Base-by-base conservation (phyloP, 1,284 basidiomycete genomes). In the Cryptococcus sp. region DNA sequence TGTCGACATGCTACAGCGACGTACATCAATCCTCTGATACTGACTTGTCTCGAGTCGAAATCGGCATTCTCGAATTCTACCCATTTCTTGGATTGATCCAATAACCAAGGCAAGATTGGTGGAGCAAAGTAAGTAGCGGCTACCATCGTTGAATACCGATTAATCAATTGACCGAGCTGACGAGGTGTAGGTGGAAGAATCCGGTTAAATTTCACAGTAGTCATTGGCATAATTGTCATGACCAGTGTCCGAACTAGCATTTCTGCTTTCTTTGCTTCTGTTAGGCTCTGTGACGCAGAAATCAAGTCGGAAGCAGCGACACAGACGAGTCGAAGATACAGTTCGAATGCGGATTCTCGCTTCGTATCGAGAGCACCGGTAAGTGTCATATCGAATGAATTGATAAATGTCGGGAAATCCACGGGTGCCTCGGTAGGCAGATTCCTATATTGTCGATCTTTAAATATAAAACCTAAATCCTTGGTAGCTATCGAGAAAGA, bases 111-210 rank as follows among this genome's bases (percentile, higher is more conserved):
- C 1, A 77, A 59, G 2, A 77, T 66, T 0, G 78, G 76, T 0
- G 85, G 82, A 45, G 87, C 84, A 36, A 94, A 81, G 61, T 86
- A 82, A 46, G 90, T 80, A 5, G 84, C 84, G n/a, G 90, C 79
- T 18, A 87, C 83, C 60, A 89, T 80, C 14, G 87, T 83, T 41
- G 83, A 83, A 64, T 91, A 86, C 23, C 93, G 85, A 71, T 98
- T 97, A 72, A 87, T 85, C 11, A 97, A 79, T 78, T 86, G 85
- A 0, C 89, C 88, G 2, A 90, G 78, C 48, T 88, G 83, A 28
- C 81, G 76, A 2, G 70, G 60, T 0, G 79, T 78, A 0, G 84
- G 83, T 4, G 83, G 78, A 16, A 75, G 68, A 25, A 77, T 73
- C 47, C 82, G 81, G 14, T 81, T 81, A 70, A 86, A 86, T 1